phyloP scores from a whole-genome alignment of 495 filamentous ascomycete species.

The Daldinia concentrica region DNA sequence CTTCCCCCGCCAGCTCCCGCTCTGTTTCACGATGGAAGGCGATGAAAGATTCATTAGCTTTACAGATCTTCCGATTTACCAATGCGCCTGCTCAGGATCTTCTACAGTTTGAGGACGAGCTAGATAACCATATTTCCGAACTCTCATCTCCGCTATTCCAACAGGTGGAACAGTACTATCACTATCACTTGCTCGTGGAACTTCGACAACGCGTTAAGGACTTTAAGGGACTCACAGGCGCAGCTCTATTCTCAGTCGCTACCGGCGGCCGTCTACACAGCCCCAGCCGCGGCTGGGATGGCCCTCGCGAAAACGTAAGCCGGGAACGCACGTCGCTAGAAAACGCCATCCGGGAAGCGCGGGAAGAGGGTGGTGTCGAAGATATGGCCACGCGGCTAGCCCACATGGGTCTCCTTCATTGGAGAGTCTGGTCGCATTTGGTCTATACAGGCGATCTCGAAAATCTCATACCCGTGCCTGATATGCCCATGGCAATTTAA shows the following conservation, averaged over 20 bases:
- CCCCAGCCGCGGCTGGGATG: conserved; percentile 40
- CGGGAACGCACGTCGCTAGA: conserved; percentile 40
- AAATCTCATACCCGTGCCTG: conserved; percentile 26
- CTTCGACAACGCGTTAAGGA: conserved; percentile 58
- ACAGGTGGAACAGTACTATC: conserved; percentile 53
- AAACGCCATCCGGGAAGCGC: conserved; percentile 48
- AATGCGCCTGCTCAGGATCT: conserved; percentile 55
- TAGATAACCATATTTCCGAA: conserved; percentile 49
- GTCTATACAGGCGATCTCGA: conserved; percentile 63
- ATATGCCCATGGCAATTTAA: conserved; percentile 45
- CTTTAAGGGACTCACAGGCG: conserved; percentile 58
- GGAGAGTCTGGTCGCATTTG: conserved; percentile 83
- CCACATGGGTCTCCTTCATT: conserved; percentile 83
- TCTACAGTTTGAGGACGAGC: conserved; percentile 56
- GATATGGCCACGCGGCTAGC: conserved; percentile 78
- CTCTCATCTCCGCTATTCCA: conserved; percentile 48
- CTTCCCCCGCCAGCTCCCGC: conserved; percentile 47
- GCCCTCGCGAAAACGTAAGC: conserved; percentile 39
- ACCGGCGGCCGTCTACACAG: conserved; percentile 53
- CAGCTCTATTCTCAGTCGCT: conserved; percentile 62
- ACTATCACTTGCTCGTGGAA: conserved; percentile 53
- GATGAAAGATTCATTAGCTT: conserved; percentile 55
- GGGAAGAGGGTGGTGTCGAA: conserved; percentile 64
- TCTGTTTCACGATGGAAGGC: conserved; percentile 52
- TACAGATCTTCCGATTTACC: conserved; percentile 63